Conservation (phyloP, 176 grass and related monocot species). For the Zoysia pacifica region DNA sequence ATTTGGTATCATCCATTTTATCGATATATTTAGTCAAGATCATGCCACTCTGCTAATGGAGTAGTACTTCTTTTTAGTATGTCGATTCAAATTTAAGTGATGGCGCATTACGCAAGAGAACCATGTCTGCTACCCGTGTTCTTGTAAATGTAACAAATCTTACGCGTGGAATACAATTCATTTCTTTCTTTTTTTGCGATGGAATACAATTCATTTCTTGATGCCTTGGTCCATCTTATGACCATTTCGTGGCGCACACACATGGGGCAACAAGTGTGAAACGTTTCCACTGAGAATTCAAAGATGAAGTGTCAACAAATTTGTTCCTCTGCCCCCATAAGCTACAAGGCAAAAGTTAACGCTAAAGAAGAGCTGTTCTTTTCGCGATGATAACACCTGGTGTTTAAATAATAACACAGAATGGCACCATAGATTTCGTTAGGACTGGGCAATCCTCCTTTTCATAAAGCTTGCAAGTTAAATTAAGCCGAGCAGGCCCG, state of each 20-base stretch:
- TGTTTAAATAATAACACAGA: slow-evolving; percentile 22
- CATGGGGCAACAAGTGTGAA: neutral
- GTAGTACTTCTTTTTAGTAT: neutral
- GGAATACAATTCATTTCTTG: neutral
- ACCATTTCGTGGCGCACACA: slow-evolving; percentile 3
- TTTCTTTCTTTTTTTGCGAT: neutral
- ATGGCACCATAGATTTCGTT: slow-evolving; percentile 11
- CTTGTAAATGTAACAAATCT: neutral
- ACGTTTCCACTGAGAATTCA: neutral
- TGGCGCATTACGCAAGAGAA: neutral
- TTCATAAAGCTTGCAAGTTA: neutral
- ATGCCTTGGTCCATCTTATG: neutral
- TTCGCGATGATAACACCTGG: slow-evolving; percentile 31
- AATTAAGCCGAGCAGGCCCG: slow-evolving; percentile 8
- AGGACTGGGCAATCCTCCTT: slow-evolving; percentile 1
- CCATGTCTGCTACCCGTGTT: neutral
- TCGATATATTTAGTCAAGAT: no score
- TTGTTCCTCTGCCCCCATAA: slow-evolving; percentile 15
- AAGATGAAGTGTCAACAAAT: neutral
- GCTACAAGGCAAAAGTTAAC: neutral
- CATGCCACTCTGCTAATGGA: neutral
- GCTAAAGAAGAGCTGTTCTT: neutral
- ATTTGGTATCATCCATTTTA: no score
- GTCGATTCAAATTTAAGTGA: neutral
- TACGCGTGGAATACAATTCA: neutral